Base-by-base conservation (phyloP, 2,329 filamentous ascomycete species). In the Neofusicoccum ribis region DNA sequence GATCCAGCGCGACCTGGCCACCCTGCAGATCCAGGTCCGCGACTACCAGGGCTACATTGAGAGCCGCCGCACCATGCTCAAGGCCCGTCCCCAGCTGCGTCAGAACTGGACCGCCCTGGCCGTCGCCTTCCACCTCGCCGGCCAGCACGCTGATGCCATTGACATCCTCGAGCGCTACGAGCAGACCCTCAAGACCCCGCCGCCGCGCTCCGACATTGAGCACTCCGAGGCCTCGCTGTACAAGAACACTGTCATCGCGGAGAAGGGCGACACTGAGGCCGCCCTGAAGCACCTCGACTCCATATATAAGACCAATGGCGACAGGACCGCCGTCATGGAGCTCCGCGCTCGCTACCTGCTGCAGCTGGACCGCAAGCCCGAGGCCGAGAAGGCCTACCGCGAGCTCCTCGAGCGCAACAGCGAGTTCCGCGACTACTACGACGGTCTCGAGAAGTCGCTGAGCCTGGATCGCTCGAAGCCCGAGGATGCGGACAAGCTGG, bases 21-120 rank as follows among this genome's bases (percentile, higher is more conserved):
- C 96, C 67, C 86, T 99, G 67, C 95, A 99, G 81, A 86, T 96
- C 70, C 95, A 99, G 81, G 97, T 97, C 87, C 89, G 95, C 72
- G 95, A 99, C 81, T 98, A 93, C 79, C 86, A 90, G 69, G 95
- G 95, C 62, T 98, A 98, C 76, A 88, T 97, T 69, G 89, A 94
- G 78, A 98, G 92, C 80, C 87, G 95, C 71, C 89, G 87, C 68
- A 85, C 89, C 64, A 98, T 99, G 90, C 85, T 99, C 69, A 90
- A 95, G 77, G 88, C 91, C 50, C 88, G 91, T 66, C 91, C 95
- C 1, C 87, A 89, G 69, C 74, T 95, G 67, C 87, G 96, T 70
- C 92, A 96, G 80, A 97, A 94, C 79, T 99, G 96, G 96, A 98
- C 95, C 4, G 95, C 92, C n/a, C 82, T 99, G 67, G 95, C 95